Conservation (phyloP, 345 rosid species). For the Syzygium jambos region DNA sequence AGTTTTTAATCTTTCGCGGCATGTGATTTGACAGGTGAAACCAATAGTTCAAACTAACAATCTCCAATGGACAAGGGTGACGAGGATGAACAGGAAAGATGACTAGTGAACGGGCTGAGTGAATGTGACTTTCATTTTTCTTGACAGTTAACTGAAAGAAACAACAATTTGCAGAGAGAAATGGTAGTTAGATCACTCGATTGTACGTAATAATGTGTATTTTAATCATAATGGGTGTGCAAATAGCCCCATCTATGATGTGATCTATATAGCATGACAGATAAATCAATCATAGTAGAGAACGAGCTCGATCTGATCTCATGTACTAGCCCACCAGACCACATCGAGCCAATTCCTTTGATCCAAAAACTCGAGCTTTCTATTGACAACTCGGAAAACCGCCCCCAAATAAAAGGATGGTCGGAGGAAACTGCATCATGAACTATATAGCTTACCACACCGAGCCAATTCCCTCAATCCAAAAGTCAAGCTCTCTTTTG, state of each 20-base stretch:
- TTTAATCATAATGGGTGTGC: background rate
- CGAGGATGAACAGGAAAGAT: background rate
- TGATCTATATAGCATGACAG: accelerated
- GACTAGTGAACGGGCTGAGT: background rate
- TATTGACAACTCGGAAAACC: background rate
- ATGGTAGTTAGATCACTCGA: background rate
- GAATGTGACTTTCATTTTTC: background rate
- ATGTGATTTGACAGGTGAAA: background rate
- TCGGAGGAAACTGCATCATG: background rate
- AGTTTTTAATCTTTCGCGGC: background rate
- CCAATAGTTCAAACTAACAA: background rate
- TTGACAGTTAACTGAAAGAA: background rate
- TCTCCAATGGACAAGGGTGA: background rate
- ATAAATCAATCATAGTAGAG: background rate
- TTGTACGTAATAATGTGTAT: background rate
- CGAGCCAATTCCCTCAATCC: background rate
- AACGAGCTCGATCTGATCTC: background rate
- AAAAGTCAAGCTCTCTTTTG: background rate
- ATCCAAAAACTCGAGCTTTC: background rate
- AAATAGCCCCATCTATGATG: background rate
- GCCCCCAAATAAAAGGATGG: background rate
- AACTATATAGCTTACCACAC: no score
- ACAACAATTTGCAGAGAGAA: background rate
- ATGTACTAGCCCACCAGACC: background rate
- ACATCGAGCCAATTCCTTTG: background rate